Conservation (phyloP, 345 rosid genomes). For the Linum lewisii region DNA sequence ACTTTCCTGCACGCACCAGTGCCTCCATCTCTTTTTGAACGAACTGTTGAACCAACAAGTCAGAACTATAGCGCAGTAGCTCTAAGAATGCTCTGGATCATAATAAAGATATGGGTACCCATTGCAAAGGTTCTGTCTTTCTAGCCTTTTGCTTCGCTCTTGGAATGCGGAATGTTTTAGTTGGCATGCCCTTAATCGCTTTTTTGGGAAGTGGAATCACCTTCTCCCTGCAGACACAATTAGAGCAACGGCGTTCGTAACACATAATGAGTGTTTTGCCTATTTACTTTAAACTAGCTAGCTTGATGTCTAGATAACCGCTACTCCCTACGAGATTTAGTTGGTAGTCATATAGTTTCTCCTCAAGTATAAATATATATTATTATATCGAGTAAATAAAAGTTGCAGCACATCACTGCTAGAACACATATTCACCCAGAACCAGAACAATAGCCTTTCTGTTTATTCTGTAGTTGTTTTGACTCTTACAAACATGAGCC, state of each 20-base stretch:
- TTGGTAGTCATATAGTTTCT: too few relatives aligned
- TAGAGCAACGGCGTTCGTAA: not conserved
- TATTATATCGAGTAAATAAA: too few relatives aligned
- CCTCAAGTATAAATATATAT: too few relatives aligned
- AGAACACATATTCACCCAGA: too few relatives aligned
- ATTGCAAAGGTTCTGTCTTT: conserved; percentile 69
- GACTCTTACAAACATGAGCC: too few relatives aligned
- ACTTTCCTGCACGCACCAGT: conserved; percentile 63
- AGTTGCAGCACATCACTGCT: too few relatives aligned
- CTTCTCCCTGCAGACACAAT: conserved; percentile 67
- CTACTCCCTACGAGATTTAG: too few relatives aligned
- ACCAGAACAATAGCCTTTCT: too few relatives aligned
- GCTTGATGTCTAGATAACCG: too few relatives aligned
- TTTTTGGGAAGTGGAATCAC: conserved; percentile 62
- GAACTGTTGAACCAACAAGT: conserved; percentile 32
- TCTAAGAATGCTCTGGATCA: not conserved
- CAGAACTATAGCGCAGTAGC: not conserved
- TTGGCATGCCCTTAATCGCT: conserved; percentile 44
- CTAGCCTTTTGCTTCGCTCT: conserved; percentile 83
- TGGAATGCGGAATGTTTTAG: too few relatives aligned
- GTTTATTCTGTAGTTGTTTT: too few relatives aligned
- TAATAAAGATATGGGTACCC: conserved; percentile 32
- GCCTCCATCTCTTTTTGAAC: conserved; percentile 77
- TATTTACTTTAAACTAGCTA: too few relatives aligned
- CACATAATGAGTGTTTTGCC: not conserved